These are phyloP conservation scores for Daldinia vernicosa DNA, from an alignment of 495 filamentous ascomycete species.

Conservation along the genomic window DNA sequence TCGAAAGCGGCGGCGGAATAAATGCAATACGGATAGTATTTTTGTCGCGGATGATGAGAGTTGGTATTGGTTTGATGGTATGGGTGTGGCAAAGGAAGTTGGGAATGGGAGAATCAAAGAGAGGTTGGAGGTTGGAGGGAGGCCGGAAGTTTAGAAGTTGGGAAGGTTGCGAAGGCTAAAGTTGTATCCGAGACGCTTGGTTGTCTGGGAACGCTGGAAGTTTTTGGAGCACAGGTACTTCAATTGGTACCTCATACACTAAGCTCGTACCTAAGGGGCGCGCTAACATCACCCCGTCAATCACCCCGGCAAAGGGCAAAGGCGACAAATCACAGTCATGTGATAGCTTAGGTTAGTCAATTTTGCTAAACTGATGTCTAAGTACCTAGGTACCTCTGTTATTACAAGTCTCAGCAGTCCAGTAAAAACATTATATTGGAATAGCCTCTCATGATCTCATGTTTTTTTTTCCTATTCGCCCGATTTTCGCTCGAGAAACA, in stretches of 20 bases:
- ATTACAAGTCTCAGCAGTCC: background rate
- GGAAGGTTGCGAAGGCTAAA: constrained; percentile 41
- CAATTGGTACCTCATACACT: constrained; percentile 12
- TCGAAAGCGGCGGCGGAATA: constrained; percentile 17
- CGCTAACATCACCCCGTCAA: constrained; percentile 2
- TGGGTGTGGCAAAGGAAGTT: constrained; percentile 33
- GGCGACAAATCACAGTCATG: background rate
- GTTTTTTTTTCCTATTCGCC: background rate
- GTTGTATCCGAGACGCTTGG: constrained; percentile 43
- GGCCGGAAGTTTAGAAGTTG: constrained; percentile 30
- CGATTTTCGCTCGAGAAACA: background rate
- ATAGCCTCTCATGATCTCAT: background rate
- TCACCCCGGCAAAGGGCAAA: constrained; percentile 3
- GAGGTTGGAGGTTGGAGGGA: constrained; percentile 45
- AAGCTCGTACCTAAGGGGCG: background rate
- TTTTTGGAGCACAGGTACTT: constrained; percentile 16
- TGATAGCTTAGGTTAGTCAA: constrained; percentile 6
- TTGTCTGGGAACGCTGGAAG: constrained; percentile 21
- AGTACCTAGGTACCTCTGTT: background rate
- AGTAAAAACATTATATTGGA: background rate
- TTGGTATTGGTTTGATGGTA: constrained; percentile 28
- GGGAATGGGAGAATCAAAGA: constrained; percentile 16
- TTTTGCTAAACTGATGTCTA: background rate
- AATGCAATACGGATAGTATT: constrained; percentile 16
- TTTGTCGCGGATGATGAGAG: constrained; percentile 28